Evolutionary conservation across 495 filamentous ascomycete genomes (phyloP).

Genomic region (Penicillium riverlandense): DNA sequence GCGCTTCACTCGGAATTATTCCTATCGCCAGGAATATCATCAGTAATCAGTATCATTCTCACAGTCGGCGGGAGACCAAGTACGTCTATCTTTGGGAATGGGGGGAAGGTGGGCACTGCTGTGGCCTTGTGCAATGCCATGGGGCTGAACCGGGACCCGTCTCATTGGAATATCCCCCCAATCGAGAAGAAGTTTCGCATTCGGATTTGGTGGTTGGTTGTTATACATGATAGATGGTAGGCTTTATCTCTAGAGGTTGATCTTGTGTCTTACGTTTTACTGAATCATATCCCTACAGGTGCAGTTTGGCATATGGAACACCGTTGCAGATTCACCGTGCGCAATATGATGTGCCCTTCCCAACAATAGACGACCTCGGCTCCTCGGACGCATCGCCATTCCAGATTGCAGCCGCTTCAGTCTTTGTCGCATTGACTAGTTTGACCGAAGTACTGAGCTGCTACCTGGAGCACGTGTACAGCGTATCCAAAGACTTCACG

Average conservation of each 20-base stretch:
- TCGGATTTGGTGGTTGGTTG: constrained; percentile 31
- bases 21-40: constrained; percentile 27
- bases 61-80: constrained; percentile 29
- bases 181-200: constrained; percentile 24
- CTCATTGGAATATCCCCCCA: constrained; percentile 24
- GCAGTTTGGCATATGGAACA: constrained; percentile 30
- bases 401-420: constrained; percentile 11
- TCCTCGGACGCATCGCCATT: neutral
- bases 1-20: constrained; percentile 27
- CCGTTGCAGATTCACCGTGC: constrained; percentile 22
- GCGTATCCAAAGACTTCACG: constrained; percentile 6
- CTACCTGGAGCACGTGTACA: constrained; percentile 30
- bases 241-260: neutral
- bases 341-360: constrained; percentile 35
- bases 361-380: constrained; percentile 16
- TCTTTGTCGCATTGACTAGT: constrained; percentile 29
- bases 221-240: constrained; percentile 24
- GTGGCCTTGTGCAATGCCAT: constrained; percentile 28
- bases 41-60: constrained; percentile 23
- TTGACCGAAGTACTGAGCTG: constrained; percentile 32
- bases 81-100: constrained; percentile 31
- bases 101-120: constrained; percentile 22
- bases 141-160: constrained; percentile 28
- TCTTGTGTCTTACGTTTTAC: neutral
- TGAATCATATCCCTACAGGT: constrained; percentile 12